Percentiles rank a stretch among this genome's conserved stretches.
Conservation (phyloP, 23 red algal species). For the Gracilaria gracilis region DNA sequence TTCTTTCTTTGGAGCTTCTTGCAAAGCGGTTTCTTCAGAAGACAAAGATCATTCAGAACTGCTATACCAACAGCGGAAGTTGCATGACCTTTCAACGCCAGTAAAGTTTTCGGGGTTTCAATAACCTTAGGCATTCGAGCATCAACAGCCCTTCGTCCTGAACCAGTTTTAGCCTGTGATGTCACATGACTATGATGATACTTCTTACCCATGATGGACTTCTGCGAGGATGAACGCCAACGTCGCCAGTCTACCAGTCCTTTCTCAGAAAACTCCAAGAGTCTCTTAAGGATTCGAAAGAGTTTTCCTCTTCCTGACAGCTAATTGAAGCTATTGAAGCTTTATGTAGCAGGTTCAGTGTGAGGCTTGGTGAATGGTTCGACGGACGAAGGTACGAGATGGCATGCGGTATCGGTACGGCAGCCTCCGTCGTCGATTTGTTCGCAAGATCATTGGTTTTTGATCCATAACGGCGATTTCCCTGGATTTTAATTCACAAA, state of each 20-base stretch:
- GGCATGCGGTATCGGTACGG: no score
- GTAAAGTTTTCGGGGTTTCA: constrained; percentile 77
- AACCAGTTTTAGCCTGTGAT: constrained; percentile 50
- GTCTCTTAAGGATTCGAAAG: no score
- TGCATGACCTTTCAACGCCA: constrained; percentile 78
- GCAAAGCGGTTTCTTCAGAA: constrained; percentile 75
- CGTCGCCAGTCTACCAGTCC: neutral
- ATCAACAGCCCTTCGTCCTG: constrained; percentile 71
- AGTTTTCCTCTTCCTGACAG: no score
- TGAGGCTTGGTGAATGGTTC: no score
- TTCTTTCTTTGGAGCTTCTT: constrained; percentile 86
- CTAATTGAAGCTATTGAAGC: no score
- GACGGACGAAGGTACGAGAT: no score
- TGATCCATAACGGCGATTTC: no score
- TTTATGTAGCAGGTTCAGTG: no score
- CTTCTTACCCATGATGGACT: constrained; percentile 46
- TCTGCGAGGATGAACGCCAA: neutral
- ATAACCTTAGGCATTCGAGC: constrained; percentile 70
- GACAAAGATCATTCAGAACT: constrained; percentile 67
- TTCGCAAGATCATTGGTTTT: no score
- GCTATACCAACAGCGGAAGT: constrained; percentile 60
- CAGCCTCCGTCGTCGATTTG: no score
- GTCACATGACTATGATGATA: constrained; percentile 49
- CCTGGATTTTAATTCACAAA: no score
- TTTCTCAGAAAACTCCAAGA: neutral